These are phyloP conservation scores for Carex pumila DNA, from an alignment of 176 grass and related monocot species.

Conservation along the genomic window DNA sequence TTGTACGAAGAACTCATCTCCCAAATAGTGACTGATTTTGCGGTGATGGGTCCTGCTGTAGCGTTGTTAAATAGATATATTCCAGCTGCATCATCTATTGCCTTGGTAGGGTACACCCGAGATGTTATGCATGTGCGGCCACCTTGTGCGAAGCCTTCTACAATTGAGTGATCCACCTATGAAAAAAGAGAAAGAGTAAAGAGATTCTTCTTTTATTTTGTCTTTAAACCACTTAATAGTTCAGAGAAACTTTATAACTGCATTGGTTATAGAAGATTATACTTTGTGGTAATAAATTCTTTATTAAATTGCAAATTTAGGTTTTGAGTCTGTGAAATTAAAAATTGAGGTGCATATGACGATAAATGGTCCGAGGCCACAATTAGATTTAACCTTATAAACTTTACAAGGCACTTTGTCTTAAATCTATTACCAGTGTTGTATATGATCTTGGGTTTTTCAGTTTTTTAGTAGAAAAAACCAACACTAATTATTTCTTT, in stretches of 20 bases:
- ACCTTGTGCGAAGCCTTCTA: slow-evolving; percentile 71
- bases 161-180: slow-evolving; percentile 85
- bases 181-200: not conserved
- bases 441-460: not conserved
- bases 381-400: not conserved
- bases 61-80: slow-evolving; percentile 91
- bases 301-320: not conserved
- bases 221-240: not conserved
- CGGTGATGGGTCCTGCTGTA: slow-evolving; percentile 36
- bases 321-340: not conserved
- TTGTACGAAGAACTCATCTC: slow-evolving; percentile 75
- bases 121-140: slow-evolving; percentile 67
- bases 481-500: not conserved
- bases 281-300: not conserved
- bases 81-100: slow-evolving; percentile 58
- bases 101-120: slow-evolving; percentile 77
- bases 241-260: not conserved
- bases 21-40: slow-evolving; percentile 48
- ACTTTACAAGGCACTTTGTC: not conserved
- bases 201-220: not conserved
- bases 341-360: not conserved
- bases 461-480: not conserved
- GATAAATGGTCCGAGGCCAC: not conserved
- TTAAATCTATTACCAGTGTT: not conserved
- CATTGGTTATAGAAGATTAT: not conserved